These are phyloP conservation scores for Lasiodiplodia gonubiensis DNA, from an alignment of 2,329 filamentous ascomycete genomes.

Conservation along the genomic window DNA sequence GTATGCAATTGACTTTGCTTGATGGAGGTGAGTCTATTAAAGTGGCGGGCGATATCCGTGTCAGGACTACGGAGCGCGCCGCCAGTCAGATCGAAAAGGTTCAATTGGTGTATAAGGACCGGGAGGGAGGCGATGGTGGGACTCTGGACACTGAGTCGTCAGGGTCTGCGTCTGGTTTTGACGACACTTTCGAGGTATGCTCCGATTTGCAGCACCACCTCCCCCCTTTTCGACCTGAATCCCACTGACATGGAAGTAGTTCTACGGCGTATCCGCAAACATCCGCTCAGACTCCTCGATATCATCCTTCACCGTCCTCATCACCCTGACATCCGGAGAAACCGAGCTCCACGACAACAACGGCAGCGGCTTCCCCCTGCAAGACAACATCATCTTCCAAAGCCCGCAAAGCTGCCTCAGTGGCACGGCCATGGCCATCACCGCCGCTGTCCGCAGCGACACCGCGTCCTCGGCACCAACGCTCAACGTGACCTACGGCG, in stretches of 20 bases:
- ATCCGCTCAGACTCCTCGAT: slow-evolving; percentile 66
- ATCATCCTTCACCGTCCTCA: slow-evolving; percentile 63
- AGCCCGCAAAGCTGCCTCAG: slow-evolving; percentile 62
- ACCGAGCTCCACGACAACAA: slow-evolving; percentile 62
- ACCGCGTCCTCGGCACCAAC: slow-evolving; percentile 15
- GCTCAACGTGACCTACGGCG: slow-evolving; percentile 36
- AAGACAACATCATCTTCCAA: slow-evolving; percentile 63
- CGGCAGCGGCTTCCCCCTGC: slow-evolving; percentile 60
- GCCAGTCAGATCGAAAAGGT: slow-evolving; percentile 51
- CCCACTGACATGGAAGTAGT: slow-evolving; percentile 29
- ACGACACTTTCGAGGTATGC: slow-evolving; percentile 64
- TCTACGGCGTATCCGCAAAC: slow-evolving; percentile 44
- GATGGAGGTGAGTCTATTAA: slow-evolving; percentile 55
- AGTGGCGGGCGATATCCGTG: slow-evolving; percentile 62
- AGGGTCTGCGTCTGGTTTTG: slow-evolving; percentile 62
- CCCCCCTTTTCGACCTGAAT: not conserved
- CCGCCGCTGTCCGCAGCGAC: slow-evolving; percentile 38
- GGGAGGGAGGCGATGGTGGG: slow-evolving; percentile 57
- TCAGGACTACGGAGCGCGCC: slow-evolving; percentile 59
- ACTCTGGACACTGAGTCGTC: slow-evolving; percentile 53
- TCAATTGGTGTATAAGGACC: slow-evolving; percentile 62
- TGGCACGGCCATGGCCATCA: slow-evolving; percentile 34
- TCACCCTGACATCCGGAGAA: slow-evolving; percentile 57
- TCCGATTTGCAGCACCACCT: too few species aligned
- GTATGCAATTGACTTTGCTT: slow-evolving; percentile 61